Evolutionary conservation across 176 grass and related monocot genomes (phyloP).

Genomic region (Dactylis glomerata): DNA sequence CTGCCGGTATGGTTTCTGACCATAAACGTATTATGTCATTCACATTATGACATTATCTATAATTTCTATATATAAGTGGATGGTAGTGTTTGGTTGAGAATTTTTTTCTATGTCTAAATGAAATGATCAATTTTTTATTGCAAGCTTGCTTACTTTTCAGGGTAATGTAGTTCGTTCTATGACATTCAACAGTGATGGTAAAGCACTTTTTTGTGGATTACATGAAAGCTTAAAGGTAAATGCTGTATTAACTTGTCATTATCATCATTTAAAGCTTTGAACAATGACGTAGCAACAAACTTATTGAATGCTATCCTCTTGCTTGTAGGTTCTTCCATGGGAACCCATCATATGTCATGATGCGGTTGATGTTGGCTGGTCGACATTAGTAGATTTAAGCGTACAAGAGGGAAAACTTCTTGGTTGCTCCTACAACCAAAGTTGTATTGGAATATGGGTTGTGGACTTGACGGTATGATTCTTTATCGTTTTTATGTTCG

Average conservation of each 20-base stretch:
- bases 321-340: constrained; percentile 83
- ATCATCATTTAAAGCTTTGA: not conserved
- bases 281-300: not conserved
- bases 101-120: constrained; percentile 17
- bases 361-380: constrained; percentile 79
- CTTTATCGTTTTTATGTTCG: constrained; percentile 14
- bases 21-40: constrained; percentile 3
- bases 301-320: constrained; percentile 30
- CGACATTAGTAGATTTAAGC: constrained; percentile 81
- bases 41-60: constrained; percentile 10
- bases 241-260: constrained; percentile 4
- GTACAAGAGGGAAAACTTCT: constrained; percentile 89
- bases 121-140: constrained; percentile 27
- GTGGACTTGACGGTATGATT: constrained; percentile 72
- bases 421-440: constrained; percentile 93
- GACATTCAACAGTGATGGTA: constrained; percentile 89
- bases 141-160: constrained; percentile 49
- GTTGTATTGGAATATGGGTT: constrained; percentile 83
- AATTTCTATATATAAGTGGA: constrained; percentile 26
- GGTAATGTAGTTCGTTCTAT: constrained; percentile 71
- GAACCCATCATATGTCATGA: constrained; percentile 84
- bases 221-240: constrained; percentile 93
- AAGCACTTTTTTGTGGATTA: constrained; percentile 83
- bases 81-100: constrained; percentile 7
- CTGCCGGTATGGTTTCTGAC: constrained; percentile 29